Base-by-base conservation (phyloP, 768 basidiomycete species). In the Ramaria rubella region DNA sequence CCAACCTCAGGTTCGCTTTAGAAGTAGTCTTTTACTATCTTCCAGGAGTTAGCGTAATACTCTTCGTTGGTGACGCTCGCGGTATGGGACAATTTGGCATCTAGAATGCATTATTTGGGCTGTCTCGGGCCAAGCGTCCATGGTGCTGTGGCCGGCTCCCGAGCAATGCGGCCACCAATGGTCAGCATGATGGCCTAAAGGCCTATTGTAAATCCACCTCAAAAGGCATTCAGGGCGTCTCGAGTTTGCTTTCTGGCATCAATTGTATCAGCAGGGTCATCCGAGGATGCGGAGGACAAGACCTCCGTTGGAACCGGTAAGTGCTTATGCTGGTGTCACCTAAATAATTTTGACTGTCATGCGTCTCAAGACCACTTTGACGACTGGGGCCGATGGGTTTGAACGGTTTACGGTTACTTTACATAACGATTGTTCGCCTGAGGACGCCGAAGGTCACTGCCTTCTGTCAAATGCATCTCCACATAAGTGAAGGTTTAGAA, bases 331-430 rank as follows among this genome's bases (percentile, higher is more conserved):
- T 7, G 55, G 4, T 33, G 30, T 49, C 11, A 24, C 44, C 23
- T 57, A 60, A 6, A 15, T 83, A 31, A 68, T 86, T 24, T 72
- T 85, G 30, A 74, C 75, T 9, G 81, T 74, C 5, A 69, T 65
- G 83, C 84, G 4, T 76, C 82, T 65, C 68, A 73, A 29, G 70
- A 80, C 62, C 73, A 76, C n/a, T 87, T 90, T 61, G 62, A 69
- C n/a, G 73, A 67, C n/a, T n/a, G n/a, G n/a, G n/a, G n/a, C n/a
- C n/a, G n/a, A n/a, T 31, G 85, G 86, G 2, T 63, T 88, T 46
- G 67, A 69, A 14, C 36, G 40, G 12, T 56, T 49, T 42, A 64
- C 66, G 4, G 81, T 70, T 57, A 60, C 81, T 7, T 62, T 69
- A n/a, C n/a, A n/a, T n/a, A 19, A 72, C 71, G 1, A 69, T 68